Conservation (phyloP, 139 green algal species). For the Coelastrella sp. region DNA sequence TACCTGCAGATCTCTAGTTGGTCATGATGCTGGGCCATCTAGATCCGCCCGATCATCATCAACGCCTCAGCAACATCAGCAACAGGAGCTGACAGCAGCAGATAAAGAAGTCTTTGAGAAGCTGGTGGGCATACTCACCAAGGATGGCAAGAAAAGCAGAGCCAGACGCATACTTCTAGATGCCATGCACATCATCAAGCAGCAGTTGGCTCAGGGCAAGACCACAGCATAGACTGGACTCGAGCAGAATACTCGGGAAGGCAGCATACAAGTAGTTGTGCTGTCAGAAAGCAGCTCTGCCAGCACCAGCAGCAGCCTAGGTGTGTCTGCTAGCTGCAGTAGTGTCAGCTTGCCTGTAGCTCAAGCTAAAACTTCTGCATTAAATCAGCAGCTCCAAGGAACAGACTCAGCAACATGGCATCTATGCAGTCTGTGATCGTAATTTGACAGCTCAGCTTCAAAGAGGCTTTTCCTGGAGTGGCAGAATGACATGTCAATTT, state of each 20-base stretch:
- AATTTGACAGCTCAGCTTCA: no score
- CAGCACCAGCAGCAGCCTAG: no score
- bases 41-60: neutral
- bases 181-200: slow-evolving; percentile 49
- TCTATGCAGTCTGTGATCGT: no score
- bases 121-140: slow-evolving; percentile 46
- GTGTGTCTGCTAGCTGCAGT: no score
- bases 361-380: no score
- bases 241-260: neutral
- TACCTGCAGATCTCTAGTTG: slow-evolving; percentile 2
- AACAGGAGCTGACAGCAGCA: slow-evolving; percentile 14
- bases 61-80: neutral
- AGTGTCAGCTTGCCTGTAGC: no score
- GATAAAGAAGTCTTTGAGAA: slow-evolving; percentile 23
- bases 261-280: no score
- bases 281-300: no score
- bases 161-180: slow-evolving; percentile 35
- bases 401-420: no score
- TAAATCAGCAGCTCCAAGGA: no score
- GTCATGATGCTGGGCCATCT: neutral
- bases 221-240: neutral
- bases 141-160: slow-evolving; percentile 48
- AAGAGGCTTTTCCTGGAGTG: no score
- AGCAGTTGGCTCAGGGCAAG: slow-evolving; percentile 44
- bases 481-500: no score